A percentile compares a stretch with the other conserved stretches of the same genome.
Evolutionary conservation across 1,139 yeast species (phyloP).

Genomic region (Arxiozyma slooffiae): DNA sequence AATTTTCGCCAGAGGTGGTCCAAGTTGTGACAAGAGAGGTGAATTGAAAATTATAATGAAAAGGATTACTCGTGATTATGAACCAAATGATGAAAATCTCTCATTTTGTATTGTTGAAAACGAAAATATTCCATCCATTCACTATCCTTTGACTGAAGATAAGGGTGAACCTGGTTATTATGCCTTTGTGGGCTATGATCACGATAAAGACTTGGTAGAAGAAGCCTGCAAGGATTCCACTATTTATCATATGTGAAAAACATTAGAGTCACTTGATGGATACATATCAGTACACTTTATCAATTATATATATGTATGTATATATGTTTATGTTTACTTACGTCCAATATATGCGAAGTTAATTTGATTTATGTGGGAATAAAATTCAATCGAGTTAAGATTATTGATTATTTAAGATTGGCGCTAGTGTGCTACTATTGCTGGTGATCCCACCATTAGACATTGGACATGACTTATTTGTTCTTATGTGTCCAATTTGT

Average conservation of each 20-base stretch:
- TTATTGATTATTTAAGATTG: neutral
- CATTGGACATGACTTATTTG: slow-evolving; percentile 83
- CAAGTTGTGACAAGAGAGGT: slow-evolving; percentile 37
- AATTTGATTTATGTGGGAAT: neutral
- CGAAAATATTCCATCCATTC: slow-evolving; percentile 19
- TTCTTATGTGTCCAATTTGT: slow-evolving; percentile 86
- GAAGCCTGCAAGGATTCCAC: slow-evolving; percentile 24
- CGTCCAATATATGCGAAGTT: neutral
- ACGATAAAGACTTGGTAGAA: slow-evolving; percentile 22
- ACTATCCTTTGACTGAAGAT: slow-evolving; percentile 28
- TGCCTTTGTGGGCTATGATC: slow-evolving; percentile 32
- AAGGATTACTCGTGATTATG: slow-evolving; percentile 32
- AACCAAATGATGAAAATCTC: slow-evolving; percentile 30
- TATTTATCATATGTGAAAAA: slow-evolving; percentile 21
- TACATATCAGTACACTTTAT: neutral
- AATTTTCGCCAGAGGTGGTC: slow-evolving; percentile 34
- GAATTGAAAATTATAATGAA: slow-evolving; percentile 33
- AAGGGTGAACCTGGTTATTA: slow-evolving; percentile 31
- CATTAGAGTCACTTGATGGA: neutral
- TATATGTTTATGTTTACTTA: neutral
- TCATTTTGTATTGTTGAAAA: slow-evolving; percentile 32
- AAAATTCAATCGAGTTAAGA: neutral
- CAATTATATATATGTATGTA: neutral
- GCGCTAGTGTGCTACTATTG: neutral
- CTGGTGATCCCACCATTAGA: slow-evolving; percentile 35